phyloP scores from a whole-genome alignment of 164 flowering plant species.

The Umbellularia californica region DNA sequence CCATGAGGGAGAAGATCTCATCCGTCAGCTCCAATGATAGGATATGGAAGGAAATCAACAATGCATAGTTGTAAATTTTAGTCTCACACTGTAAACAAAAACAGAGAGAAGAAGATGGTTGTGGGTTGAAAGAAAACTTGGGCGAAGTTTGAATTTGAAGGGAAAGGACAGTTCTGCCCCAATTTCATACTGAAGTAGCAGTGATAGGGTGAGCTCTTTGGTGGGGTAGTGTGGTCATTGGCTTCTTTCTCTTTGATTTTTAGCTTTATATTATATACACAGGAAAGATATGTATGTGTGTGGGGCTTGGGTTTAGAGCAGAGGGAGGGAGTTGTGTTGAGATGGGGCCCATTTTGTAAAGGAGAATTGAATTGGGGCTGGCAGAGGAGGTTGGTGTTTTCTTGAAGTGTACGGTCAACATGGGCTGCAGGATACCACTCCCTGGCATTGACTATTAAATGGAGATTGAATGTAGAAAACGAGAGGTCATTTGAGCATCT shows the following conservation, averaged over 20 bases:
- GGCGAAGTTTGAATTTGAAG: neutral
- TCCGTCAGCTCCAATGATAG: slow-evolving; percentile 14
- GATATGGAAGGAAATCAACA: neutral
- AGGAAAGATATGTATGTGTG: neutral
- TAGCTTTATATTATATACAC: neutral
- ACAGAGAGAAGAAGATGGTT: neutral
- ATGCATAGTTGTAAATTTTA: neutral
- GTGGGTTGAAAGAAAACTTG: neutral
- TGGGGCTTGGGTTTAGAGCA: neutral
- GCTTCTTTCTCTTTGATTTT: neutral
- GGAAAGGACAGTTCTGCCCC: neutral
- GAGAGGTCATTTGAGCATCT: neutral
- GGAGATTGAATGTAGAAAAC: neutral
- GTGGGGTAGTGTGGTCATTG: neutral
- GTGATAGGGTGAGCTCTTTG: neutral
- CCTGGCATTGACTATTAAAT: neutral
- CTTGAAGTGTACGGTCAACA: slow-evolving; percentile 6
- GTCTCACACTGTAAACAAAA: neutral
- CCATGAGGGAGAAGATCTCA: slow-evolving; percentile 27
- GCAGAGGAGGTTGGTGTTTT: neutral
- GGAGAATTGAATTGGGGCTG: neutral
- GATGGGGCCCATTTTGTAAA: neutral
- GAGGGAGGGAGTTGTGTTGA: neutral
- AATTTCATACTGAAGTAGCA: neutral
- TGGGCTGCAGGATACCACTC: neutral